Conservation (phyloP, 345 rosid species). For the Arabidopsis suecica region DNA sequence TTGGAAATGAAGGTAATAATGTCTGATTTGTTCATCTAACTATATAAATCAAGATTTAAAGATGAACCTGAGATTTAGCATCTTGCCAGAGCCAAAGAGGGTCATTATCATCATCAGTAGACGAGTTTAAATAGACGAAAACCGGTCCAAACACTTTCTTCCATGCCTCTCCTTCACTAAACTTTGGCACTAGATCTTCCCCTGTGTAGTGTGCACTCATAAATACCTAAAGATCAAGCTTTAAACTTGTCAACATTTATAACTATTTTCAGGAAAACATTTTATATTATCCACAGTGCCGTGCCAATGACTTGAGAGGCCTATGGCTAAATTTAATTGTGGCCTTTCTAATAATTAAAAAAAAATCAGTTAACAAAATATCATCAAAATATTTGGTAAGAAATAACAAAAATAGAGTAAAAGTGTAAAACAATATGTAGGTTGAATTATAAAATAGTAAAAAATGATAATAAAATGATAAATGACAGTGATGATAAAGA, state of each 20-base stretch:
- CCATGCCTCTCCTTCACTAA: constrained; percentile 71
- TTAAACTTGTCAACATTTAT: neutral
- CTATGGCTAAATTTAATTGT: no score
- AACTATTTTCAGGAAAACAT: neutral
- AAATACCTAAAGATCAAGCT: constrained; percentile 58
- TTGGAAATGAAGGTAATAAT: neutral
- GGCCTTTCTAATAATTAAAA: no score
- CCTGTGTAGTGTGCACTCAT: constrained; percentile 86
- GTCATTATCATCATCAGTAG: constrained; percentile 55
- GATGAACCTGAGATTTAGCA: constrained; percentile 76
- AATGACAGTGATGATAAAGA: no score
- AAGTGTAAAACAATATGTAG: no score
- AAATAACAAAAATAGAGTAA: no score
- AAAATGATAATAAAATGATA: no score
- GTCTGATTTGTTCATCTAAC: neutral
- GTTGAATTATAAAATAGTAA: no score
- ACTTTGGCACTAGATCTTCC: constrained; percentile 71
- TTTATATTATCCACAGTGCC: no score
- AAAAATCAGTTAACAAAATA: no score
- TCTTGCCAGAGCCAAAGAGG: constrained; percentile 88
- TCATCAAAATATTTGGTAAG: no score
- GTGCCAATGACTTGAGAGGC: no score
- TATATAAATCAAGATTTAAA: constrained; percentile 7
- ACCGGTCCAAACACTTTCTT: constrained; percentile 96
- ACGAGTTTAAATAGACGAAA: constrained; percentile 77